Percentiles rank a stretch among this genome's conserved stretches.
Evolutionary conservation across 495 filamentous ascomycete species (phyloP).

Genomic region (Letharia lupina): DNA sequence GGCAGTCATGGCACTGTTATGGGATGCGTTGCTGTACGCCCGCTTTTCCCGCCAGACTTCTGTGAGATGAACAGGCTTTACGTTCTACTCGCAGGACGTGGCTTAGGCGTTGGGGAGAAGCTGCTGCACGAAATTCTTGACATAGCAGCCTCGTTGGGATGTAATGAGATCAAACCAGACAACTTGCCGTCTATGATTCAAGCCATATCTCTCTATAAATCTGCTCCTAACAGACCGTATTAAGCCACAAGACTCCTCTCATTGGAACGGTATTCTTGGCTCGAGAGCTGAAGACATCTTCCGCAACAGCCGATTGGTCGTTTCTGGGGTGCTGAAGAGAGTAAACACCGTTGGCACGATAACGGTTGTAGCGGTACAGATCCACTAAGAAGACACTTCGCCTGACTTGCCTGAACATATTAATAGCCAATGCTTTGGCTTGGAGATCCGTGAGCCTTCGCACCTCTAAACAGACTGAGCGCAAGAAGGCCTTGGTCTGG

Average conservation of each 20-base stretch:
- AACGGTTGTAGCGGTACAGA: neutral
- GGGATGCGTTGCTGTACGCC: conserved; percentile 45
- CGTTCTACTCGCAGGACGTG: conserved; percentile 37
- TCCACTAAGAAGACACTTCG: neutral
- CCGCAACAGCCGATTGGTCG: neutral
- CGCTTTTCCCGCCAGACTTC: conserved; percentile 24
- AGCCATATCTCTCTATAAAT: conserved; percentile 43
- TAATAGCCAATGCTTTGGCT: neutral
- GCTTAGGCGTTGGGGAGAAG: conserved; percentile 39
- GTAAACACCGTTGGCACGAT: neutral
- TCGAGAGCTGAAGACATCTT: neutral
- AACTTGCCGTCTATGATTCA: conserved; percentile 47
- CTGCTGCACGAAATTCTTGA: conserved; percentile 39
- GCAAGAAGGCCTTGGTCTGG: neutral
- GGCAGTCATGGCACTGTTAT: conserved; percentile 28
- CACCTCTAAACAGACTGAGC: neutral
- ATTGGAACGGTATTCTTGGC: conserved; percentile 38
- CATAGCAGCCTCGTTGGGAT: conserved; percentile 40
- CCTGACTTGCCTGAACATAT: neutral
- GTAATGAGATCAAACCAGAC: conserved; percentile 49
- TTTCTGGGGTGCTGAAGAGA: neutral
- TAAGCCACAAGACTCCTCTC: conserved; percentile 48
- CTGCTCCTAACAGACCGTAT: conserved; percentile 41
- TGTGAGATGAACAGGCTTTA: conserved; percentile 58
- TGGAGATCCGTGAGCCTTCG: neutral